Conservation (phyloP, 495 filamentous ascomycete species). For the Aspergillus coremiiformis region DNA sequence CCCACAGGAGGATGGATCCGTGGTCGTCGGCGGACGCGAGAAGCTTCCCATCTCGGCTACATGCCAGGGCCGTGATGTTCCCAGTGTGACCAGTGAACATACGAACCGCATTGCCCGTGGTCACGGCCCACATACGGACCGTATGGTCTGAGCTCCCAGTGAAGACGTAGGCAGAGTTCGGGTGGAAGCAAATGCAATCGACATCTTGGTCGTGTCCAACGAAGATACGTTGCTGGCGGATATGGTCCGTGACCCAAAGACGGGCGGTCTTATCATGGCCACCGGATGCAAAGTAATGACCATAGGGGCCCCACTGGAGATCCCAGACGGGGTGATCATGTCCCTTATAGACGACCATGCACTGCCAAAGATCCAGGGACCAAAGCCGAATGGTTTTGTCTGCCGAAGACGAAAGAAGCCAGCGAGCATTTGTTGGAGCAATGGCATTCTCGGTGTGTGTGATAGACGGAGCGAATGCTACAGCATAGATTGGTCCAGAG, state of each 20-base stretch:
- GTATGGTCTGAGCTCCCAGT: constrained; percentile 85
- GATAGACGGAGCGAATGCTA: constrained; percentile 82
- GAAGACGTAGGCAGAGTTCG: constrained; percentile 86
- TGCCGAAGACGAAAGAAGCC: constrained; percentile 78
- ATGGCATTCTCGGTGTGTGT: constrained; percentile 39
- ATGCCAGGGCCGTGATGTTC: constrained; percentile 72
- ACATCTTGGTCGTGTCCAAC: constrained; percentile 87
- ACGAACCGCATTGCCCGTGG: constrained; percentile 73
- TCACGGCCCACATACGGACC: constrained; percentile 95
- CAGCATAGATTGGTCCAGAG: constrained; percentile 75
- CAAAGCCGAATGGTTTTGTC: constrained; percentile 86
- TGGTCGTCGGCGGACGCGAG: constrained; percentile 80
- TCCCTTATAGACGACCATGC: constrained; percentile 85
- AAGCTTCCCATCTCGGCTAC: constrained; percentile 77
- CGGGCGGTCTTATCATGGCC: constrained; percentile 84
- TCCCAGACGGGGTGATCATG: constrained; percentile 86
- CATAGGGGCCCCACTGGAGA: constrained; percentile 83
- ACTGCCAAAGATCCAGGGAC: constrained; percentile 84
- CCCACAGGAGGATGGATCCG: constrained; percentile 89
- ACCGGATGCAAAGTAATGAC: constrained; percentile 88
- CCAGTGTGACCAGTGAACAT: constrained; percentile 89
- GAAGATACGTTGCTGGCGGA: constrained; percentile 80
- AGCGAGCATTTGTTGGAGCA: constrained; percentile 56
- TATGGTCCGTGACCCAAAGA: constrained; percentile 84
- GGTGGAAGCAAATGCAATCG: constrained; percentile 80